Evolutionary conservation across 2,329 filamentous ascomycete genomes (phyloP).

Genomic region (Fusarium protoensiforme): DNA sequence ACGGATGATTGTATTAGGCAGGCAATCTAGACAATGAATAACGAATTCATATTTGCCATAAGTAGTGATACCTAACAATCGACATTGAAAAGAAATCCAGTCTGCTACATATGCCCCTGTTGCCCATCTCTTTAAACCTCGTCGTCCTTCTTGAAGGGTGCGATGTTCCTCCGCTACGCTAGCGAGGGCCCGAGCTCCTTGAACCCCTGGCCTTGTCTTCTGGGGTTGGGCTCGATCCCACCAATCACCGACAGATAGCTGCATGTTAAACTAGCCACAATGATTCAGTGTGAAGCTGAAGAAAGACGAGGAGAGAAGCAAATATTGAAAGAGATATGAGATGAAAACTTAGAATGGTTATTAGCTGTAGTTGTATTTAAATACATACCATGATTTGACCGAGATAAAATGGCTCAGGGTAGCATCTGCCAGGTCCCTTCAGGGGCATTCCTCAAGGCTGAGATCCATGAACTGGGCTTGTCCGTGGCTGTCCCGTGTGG

Average conservation of each 20-base stretch:
- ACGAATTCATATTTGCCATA: neutral
- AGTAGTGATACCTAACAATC: neutral
- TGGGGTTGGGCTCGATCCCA: conserved; percentile 10
- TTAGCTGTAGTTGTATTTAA: neutral
- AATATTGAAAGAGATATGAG: neutral
- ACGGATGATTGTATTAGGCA: neutral
- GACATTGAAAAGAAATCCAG: neutral
- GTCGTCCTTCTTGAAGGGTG: conserved; percentile 12
- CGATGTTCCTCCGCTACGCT: conserved; percentile 11
- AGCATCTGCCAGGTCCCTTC: neutral
- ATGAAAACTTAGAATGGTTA: neutral
- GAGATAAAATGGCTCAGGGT: neutral
- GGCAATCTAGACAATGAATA: neutral
- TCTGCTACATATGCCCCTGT: neutral
- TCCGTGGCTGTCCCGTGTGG: conserved; percentile 18
- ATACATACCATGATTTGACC: neutral
- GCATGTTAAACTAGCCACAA: neutral
- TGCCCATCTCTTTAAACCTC: neutral
- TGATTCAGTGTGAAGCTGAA: neutral
- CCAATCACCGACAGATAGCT: conserved; percentile 16
- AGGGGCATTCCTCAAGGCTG: conserved; percentile 25
- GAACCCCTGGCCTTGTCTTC: conserved; percentile 2
- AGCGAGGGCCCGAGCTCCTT: conserved; percentile 30
- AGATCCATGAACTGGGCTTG: conserved; percentile 6
- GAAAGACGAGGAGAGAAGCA: neutral